Evolutionary conservation across 768 basidiomycete species (phyloP).

Genomic region (Trametes sanguinea): DNA sequence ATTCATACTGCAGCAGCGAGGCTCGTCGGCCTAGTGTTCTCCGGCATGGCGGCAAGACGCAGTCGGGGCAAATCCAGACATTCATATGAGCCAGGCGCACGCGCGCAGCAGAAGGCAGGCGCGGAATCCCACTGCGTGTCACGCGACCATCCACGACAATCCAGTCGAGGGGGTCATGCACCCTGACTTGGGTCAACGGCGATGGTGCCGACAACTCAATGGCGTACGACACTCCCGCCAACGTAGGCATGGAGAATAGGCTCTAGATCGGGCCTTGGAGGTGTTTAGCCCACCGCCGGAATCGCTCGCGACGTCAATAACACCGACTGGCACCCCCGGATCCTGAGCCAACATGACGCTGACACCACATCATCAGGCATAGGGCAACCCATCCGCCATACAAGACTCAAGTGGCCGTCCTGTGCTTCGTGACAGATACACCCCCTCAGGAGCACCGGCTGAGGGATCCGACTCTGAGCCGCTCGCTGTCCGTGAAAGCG

Average conservation of each 20-base stretch:
- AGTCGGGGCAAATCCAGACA: neutral
- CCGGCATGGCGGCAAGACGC: constrained; percentile 1
- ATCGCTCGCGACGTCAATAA: neutral
- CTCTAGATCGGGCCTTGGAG: neutral
- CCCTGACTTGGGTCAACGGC: neutral
- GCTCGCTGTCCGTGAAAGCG: neutral
- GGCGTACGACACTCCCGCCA: neutral
- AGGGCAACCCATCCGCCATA: neutral
- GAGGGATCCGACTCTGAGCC: neutral
- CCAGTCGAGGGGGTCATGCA: neutral
- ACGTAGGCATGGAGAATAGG: neutral
- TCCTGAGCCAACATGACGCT: constrained; percentile 13
- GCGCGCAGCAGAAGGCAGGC: constrained; percentile 1
- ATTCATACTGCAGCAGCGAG: neutral
- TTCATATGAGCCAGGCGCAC: constrained; percentile 3
- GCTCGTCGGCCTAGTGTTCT: neutral
- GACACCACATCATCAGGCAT: neutral
- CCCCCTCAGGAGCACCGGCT: neutral
- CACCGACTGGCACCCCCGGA: neutral
- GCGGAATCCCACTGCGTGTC: constrained; percentile 4
- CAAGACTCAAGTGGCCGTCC: neutral
- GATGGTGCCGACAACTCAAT: constrained; percentile 4
- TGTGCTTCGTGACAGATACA: neutral
- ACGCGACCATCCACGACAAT: constrained; percentile 2
- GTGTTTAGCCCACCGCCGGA: no score